Evolutionary conservation across 805 yeast species (phyloP).

Genomic region (Metschnikowia hibisci): DNA sequence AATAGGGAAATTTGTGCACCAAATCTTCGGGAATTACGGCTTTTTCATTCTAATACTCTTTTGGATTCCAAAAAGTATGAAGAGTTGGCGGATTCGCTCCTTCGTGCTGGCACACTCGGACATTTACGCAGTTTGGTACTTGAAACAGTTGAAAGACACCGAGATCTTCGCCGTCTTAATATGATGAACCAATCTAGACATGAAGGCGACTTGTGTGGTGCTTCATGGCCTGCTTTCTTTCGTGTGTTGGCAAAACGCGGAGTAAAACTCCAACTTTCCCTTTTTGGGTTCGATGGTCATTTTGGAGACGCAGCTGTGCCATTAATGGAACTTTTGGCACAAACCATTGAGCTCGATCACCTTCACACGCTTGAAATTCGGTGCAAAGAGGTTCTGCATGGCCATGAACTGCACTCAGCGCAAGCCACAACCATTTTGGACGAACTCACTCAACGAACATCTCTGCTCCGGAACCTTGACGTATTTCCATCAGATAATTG

Average conservation of each 20-base stretch:
- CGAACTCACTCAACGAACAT: conserved; percentile 6
- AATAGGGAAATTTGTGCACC: not conserved
- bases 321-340: conserved; percentile 9
- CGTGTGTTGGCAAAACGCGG: conserved; percentile 4
- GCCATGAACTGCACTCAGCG: conserved; percentile 14
- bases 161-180: conserved; percentile 18
- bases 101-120: conserved; percentile 2
- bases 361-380: conserved; percentile 16
- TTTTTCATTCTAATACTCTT: not conserved
- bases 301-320: conserved; percentile 15
- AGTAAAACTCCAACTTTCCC: conserved; percentile 6
- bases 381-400: conserved; percentile 23
- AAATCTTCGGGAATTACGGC: conserved; percentile 8
- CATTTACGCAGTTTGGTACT: conserved; percentile 17
- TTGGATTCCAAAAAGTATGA: not conserved
- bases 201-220: conserved; percentile 3
- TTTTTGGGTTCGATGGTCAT: conserved; percentile 23
- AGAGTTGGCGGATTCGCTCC: conserved; percentile 6
- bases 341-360: conserved; percentile 13
- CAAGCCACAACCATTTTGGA: conserved; percentile 7
- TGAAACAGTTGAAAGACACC: conserved; percentile 8
- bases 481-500: conserved; percentile 12
- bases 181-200: conserved; percentile 10
- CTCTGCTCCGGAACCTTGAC: conserved; percentile 8
- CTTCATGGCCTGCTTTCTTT: conserved; percentile 24